A percentile compares a stretch with the other conserved stretches of the same genome.
Evolutionary conservation across 257 asterid species (phyloP).

Genomic region (Knoxia roxburghii): DNA sequence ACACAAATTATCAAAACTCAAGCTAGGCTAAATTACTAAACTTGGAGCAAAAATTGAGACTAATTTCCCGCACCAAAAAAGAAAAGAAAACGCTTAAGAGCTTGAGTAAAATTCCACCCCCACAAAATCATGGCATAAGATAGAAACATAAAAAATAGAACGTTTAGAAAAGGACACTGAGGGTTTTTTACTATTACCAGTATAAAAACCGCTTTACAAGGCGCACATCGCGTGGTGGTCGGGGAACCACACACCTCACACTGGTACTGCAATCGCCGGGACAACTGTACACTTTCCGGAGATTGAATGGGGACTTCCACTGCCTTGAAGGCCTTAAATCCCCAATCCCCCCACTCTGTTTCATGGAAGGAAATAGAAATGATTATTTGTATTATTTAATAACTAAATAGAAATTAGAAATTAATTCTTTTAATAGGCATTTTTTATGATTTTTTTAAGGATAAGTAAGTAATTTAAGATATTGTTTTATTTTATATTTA

Average conservation of each 20-base stretch:
- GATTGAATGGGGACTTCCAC: conserved; percentile 14
- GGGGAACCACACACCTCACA: conserved; percentile 68
- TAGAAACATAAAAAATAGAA: background rate
- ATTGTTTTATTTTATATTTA: no score
- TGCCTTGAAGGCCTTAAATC: no score
- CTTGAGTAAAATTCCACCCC: background rate
- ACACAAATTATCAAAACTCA: background rate
- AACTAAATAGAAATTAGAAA: no score
- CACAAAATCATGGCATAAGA: conserved; percentile 3
- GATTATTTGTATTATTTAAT: no score
- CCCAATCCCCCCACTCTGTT: no score
- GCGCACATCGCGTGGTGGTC: conserved; percentile 60
- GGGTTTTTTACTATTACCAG: conserved; percentile 42
- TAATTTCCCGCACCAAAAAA: background rate
- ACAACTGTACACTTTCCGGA: conserved; percentile 17
- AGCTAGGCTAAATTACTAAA: background rate
- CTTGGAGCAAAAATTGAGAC: no score
- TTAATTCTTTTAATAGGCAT: no score
- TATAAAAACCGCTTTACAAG: conserved; percentile 72
- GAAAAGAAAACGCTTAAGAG: background rate
- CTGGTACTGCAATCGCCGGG: conserved; percentile 36
- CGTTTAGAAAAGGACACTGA: background rate
- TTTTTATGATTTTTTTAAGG: no score
- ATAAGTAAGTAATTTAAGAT: no score
- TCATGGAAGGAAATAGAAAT: no score